These are phyloP conservation scores for Teunomyces kruisii DNA, from an alignment of 805 yeast species.

Conservation along the genomic window DNA sequence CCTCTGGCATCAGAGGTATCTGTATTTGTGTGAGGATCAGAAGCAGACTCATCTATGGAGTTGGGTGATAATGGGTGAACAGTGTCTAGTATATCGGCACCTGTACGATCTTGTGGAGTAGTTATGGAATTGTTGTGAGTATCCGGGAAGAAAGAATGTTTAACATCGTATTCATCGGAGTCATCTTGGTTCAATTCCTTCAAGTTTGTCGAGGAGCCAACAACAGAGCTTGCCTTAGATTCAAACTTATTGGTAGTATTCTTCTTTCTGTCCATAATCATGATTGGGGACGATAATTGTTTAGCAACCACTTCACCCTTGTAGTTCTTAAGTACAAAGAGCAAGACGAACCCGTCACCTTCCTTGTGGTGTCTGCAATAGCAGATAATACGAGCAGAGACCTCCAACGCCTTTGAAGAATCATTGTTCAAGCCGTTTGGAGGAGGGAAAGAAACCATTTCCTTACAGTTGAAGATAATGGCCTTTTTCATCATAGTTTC, in stretches of 20 bases:
- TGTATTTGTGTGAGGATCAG: conserved; percentile 48
- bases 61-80: conserved; percentile 56
- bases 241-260: conserved; percentile 31
- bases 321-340: conserved; percentile 65
- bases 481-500: conserved; percentile 76
- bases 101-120: neutral
- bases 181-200: conserved; percentile 10
- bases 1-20: conserved; percentile 37
- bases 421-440: conserved; percentile 44
- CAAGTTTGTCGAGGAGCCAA: conserved; percentile 22
- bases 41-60: conserved; percentile 59
- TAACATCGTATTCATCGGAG: conserved; percentile 3
- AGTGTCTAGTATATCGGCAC: neutral
- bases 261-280: conserved; percentile 95
- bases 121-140: neutral
- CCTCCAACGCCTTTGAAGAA: conserved; percentile 41
- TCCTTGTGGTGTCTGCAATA: conserved; percentile 96
- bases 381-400: conserved; percentile 80
- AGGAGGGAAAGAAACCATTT: conserved; percentile 71
- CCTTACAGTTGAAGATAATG: conserved; percentile 87
- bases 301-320: conserved; percentile 68
- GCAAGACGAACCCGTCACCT: conserved; percentile 74
- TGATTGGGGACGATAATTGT: conserved; percentile 67
- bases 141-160: neutral
- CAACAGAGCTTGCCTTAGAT: conserved; percentile 18